Evolutionary conservation across 768 basidiomycete species (phyloP).

Genomic region (Dendrothele bispora): DNA sequence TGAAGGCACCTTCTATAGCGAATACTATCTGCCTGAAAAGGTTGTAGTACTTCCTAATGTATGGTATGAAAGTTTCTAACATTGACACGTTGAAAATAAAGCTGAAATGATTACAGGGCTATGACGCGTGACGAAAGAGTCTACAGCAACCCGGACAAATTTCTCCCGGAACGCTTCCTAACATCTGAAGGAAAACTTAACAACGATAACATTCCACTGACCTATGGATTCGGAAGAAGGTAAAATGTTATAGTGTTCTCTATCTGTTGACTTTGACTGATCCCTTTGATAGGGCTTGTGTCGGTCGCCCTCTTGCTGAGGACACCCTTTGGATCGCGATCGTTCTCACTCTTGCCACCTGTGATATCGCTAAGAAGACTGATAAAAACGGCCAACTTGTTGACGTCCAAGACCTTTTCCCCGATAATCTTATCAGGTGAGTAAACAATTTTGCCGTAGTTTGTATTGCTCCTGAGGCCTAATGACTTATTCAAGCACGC

Average conservation of each 20-base stretch:
- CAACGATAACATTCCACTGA: neutral
- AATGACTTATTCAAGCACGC: no score
- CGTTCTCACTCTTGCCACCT: neutral
- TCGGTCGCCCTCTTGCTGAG: neutral
- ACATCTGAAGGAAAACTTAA: neutral
- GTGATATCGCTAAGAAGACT: neutral
- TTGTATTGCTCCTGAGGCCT: no score
- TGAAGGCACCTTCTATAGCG: neutral
- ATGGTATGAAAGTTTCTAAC: no score
- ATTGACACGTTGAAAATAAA: no score
- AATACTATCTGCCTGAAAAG: no score
- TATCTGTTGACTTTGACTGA: neutral
- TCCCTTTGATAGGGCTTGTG: neutral
- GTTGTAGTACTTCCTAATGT: no score
- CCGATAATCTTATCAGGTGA: no score
- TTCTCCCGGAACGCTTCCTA: neutral
- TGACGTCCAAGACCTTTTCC: conserved; percentile 30
- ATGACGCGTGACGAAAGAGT: neutral
- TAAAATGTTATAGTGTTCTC: neutral
- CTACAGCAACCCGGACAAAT: neutral
- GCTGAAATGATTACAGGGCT: no score
- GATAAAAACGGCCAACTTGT: neutral
- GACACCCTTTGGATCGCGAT: neutral
- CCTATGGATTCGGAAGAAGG: neutral
- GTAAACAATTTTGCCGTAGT: no score